Conservation (phyloP, 352 stramenopile species). For the Nothophytophthora sp. region DNA sequence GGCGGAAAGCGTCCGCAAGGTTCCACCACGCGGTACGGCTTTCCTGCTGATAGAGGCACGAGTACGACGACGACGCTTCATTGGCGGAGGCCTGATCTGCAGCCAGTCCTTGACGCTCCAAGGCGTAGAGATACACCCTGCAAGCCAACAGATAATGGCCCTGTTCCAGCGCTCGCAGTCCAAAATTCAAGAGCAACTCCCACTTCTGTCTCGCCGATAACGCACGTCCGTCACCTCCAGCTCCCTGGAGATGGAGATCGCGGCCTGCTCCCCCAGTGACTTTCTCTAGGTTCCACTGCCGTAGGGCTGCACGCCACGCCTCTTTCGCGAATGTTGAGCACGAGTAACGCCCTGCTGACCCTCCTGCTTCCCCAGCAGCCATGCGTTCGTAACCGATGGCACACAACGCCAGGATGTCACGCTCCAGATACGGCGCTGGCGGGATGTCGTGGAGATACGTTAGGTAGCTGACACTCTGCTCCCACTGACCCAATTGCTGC, state of each 20-base stretch:
- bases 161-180: conserved; percentile 30
- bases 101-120: conserved; percentile 24
- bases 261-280: too few relatives aligned
- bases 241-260: too few relatives aligned
- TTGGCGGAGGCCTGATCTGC: not conserved
- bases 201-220: conserved; percentile 33
- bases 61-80: not conserved
- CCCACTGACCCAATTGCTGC: conserved; percentile 52
- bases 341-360: not conserved
- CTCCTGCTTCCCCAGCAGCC: not conserved
- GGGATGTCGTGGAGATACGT: conserved; percentile 57
- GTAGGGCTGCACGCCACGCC: conserved; percentile 59
- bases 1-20: conserved; percentile 64
- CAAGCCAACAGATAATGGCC: conserved; percentile 65
- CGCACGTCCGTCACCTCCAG: conserved; percentile 1
- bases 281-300: conserved; percentile 51
- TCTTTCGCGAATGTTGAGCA: conserved; percentile 31
- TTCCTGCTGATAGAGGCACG: conserved; percentile 7
- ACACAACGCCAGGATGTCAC: conserved; percentile 58
- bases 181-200: conserved; percentile 55
- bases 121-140: conserved; percentile 42
- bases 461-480: conserved; percentile 62
- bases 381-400: conserved; percentile 54
- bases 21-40: conserved; percentile 41
- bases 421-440: conserved; percentile 52